Percentiles rank a stretch among this genome's conserved stretches.
Conservation (phyloP, 2,329 filamentous ascomycete species). For the Cadophora sp. region DNA sequence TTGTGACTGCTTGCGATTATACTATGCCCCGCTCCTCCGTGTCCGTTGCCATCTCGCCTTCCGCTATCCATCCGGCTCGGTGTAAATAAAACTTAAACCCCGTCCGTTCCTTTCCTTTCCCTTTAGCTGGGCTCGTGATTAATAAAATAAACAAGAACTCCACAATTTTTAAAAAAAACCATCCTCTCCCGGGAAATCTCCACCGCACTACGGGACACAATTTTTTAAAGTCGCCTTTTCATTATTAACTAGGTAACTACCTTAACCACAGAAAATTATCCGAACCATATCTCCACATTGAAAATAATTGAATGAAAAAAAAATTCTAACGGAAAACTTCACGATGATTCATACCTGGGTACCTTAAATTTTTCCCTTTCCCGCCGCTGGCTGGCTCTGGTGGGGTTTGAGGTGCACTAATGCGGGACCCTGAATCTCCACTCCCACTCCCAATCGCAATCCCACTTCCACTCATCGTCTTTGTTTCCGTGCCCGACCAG, state of each 20-base stretch:
- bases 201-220: not conserved
- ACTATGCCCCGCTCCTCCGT: not conserved
- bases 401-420: not conserved
- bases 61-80: not conserved
- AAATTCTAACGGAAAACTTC: conserved; percentile 2
- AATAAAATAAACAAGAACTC: not conserved
- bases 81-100: not conserved
- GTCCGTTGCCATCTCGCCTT: not conserved
- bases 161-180: too few relatives aligned
- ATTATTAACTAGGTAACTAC: too few relatives aligned
- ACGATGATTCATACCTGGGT: conserved; percentile 10
- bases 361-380: not conserved
- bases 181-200: not conserved
- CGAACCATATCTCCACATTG: not conserved
- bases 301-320: not conserved
- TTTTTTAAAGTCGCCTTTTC: not conserved
- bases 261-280: too few relatives aligned
- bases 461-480: not conserved
- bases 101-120: not conserved
- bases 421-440: conserved; percentile 14
- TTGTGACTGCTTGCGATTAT: conserved; percentile 16
- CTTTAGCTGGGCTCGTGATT: not conserved
- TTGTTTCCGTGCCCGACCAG: conserved; percentile 9
- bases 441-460: not conserved
- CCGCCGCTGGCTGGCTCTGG: not conserved